A percentile compares a stretch with the other conserved stretches of the same genome.
Evolutionary conservation across 2,329 filamentous ascomycete species (phyloP).

Genomic region (Fusarium acutatum): DNA sequence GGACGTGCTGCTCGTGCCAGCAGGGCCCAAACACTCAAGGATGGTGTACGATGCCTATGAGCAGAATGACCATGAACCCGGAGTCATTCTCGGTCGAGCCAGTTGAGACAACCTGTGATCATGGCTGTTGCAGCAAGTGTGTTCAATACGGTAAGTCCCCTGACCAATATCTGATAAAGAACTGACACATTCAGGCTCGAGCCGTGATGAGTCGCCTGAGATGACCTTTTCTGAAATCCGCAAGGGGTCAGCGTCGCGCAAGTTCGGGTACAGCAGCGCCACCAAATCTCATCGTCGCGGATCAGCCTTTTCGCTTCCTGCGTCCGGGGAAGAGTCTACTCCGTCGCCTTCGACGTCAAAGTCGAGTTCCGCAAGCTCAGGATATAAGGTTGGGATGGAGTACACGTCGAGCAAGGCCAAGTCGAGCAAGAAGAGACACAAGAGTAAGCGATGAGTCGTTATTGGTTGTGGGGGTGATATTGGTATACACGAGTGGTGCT

Average conservation of each 20-base stretch:
- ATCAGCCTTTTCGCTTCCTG: slow-evolving; percentile 39
- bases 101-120: slow-evolving; percentile 56
- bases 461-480: background rate
- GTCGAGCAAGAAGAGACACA: slow-evolving; percentile 41
- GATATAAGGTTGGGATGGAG: slow-evolving; percentile 44
- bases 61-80: slow-evolving; percentile 44
- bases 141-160: slow-evolving; percentile 49
- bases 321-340: slow-evolving; percentile 14
- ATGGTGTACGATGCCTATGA: slow-evolving; percentile 58
- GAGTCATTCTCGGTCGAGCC: slow-evolving; percentile 47
- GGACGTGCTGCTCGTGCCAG: slow-evolving; percentile 64
- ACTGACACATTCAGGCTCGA: slow-evolving; percentile 41
- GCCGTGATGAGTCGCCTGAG: slow-evolving; percentile 46
- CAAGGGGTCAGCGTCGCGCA: slow-evolving; percentile 50
- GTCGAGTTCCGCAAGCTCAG: slow-evolving; percentile 32
- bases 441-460: slow-evolving; percentile 29
- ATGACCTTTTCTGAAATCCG: slow-evolving; percentile 49
- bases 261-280: slow-evolving; percentile 46
- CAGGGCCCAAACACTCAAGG: slow-evolving; percentile 61
- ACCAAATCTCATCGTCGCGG: slow-evolving; percentile 44
- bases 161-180: background rate
- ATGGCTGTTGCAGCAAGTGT: slow-evolving; percentile 62
- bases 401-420: slow-evolving; percentile 41
- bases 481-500: background rate
- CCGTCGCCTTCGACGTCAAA: slow-evolving; percentile 35